A percentile compares a stretch with the other conserved stretches of the same genome.
Conservation (phyloP, 2,329 filamentous ascomycete genomes). For the Corynespora cassiicola region DNA sequence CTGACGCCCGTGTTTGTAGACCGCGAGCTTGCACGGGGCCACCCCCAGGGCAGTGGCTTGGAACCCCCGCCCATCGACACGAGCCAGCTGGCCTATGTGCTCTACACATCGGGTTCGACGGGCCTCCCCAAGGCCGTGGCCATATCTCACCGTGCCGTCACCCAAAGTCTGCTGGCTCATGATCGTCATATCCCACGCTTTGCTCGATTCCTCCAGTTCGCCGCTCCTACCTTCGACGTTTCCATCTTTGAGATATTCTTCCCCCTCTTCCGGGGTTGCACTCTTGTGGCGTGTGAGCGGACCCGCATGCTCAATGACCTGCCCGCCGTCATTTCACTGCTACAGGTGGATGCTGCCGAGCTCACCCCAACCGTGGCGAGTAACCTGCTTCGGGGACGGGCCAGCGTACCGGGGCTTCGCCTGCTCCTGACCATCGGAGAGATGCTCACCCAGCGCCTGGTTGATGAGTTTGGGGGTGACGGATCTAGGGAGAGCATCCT, state of each 20-base stretch:
- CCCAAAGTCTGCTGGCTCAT: slow-evolving; percentile 84
- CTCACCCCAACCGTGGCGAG: slow-evolving; percentile 87
- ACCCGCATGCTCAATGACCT: slow-evolving; percentile 77
- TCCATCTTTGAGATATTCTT: slow-evolving; percentile 97
- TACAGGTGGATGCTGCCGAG: slow-evolving; percentile 83
- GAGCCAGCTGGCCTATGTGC: slow-evolving; percentile 75
- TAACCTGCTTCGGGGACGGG: slow-evolving; percentile 73
- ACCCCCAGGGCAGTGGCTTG: too few species aligned
- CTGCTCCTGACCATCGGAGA: slow-evolving; percentile 88
- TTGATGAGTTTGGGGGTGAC: slow-evolving; percentile 77
- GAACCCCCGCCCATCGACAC: slow-evolving; percentile 2
- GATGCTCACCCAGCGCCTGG: slow-evolving; percentile 81
- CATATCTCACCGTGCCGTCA: slow-evolving; percentile 79
- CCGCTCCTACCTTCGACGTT: slow-evolving; percentile 91
- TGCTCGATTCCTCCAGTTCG: slow-evolving; percentile 85
- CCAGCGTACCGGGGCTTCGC: slow-evolving; percentile 70
- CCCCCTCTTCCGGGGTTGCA: slow-evolving; percentile 74
- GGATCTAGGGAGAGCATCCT: slow-evolving; percentile 66
- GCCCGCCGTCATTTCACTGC: slow-evolving; percentile 66
- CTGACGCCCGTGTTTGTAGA: slow-evolving; percentile 53
- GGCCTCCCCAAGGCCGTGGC: slow-evolving; percentile 87
- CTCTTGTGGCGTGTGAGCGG: slow-evolving; percentile 75
- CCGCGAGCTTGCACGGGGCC: slow-evolving; percentile 29
- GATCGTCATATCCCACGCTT: slow-evolving; percentile 78
- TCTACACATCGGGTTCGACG: slow-evolving; percentile 93